Base-by-base conservation (phyloP, 2,329 filamentous ascomycete species). In the Fusarium abutilonis region DNA sequence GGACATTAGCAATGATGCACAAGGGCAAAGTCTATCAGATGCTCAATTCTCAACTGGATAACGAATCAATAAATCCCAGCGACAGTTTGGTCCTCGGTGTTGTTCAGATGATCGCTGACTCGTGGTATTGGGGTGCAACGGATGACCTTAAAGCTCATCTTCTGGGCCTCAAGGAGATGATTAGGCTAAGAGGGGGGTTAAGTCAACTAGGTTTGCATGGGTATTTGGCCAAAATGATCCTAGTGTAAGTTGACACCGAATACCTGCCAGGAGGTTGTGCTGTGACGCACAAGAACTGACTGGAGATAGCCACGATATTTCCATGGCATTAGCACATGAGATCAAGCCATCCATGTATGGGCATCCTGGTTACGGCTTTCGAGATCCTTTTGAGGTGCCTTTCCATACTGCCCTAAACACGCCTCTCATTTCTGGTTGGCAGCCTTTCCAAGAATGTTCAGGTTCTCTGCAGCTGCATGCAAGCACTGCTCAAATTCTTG, bases 51-150 rank as follows among this genome's bases (percentile, higher is more conserved):
- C 79, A 81, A 36, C 76, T 85, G 14, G 72, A 72, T 34, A 69
- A 74, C 15, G 63, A 74, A 4, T 65, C 69, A 2, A 67, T 73
- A 15, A 71, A 75, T n/a, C 76, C 77, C 1, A 78, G 73, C 48
- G 81, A 83, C 59, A 76, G 78, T 29, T 76, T 78, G 4, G 77
- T 84, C 35, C 76, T 81, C 6, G 80, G 76, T 4, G 80, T 83
- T 6, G 70, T 79, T 1, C 82, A 83, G 65, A 75, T 84, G 57
- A 76, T 82, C 19, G 70, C 82, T 21, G 78, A 82, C 41, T 82
- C 83, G 55, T 85, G 83, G 82, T 83, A 83, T 64, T 83, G 81
- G 81, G 81, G 81, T 6, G 78, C 77, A 23, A 77, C 75, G 0
- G 68, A 74, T 34, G 78, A 80, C 56, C 72, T 84, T 10, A 73